Evolutionary conservation across 805 yeast species (phyloP).

Genomic region (Hanseniaspora mollemarum): DNA sequence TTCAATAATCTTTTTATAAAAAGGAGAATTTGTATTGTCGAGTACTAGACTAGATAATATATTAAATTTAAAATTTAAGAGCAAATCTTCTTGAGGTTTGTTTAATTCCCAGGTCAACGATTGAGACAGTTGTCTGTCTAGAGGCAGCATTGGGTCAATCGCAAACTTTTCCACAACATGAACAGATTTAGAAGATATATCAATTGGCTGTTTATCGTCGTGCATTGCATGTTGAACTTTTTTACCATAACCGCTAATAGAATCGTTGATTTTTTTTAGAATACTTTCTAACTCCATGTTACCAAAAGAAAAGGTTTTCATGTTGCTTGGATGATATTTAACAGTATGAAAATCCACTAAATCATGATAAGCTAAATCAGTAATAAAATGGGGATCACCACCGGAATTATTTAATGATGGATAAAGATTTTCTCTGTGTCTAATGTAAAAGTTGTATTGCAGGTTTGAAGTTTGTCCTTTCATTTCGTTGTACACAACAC

Average conservation of each 20-base stretch:
- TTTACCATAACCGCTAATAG: slow-evolving; percentile 44
- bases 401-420: slow-evolving; percentile 84
- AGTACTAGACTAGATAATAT: slow-evolving; percentile 58
- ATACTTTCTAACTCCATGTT: slow-evolving; percentile 53
- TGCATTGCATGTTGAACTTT: slow-evolving; percentile 22
- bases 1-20: slow-evolving; percentile 79
- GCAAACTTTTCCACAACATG: slow-evolving; percentile 53
- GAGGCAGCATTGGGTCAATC: slow-evolving; percentile 60
- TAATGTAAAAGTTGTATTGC: slow-evolving; percentile 71
- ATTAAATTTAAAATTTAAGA: slow-evolving; percentile 61
- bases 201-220: slow-evolving; percentile 29
- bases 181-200: slow-evolving; percentile 27
- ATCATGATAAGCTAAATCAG: slow-evolving; percentile 62
- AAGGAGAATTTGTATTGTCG: slow-evolving; percentile 87
- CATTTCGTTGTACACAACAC: slow-evolving; percentile 97
- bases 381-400: slow-evolving; percentile 79
- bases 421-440: slow-evolving; percentile 70
- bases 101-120: slow-evolving; percentile 88
- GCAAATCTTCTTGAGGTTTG: slow-evolving; percentile 48
- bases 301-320: slow-evolving; percentile 81
- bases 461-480: slow-evolving; percentile 92
- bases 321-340: slow-evolving; percentile 83
- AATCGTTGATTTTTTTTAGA: slow-evolving; percentile 43
- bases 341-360: slow-evolving; percentile 61
- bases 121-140: slow-evolving; percentile 59